phyloP scores from a whole-genome alignment of 805 yeast species.

The Alloascoidea africana region DNA sequence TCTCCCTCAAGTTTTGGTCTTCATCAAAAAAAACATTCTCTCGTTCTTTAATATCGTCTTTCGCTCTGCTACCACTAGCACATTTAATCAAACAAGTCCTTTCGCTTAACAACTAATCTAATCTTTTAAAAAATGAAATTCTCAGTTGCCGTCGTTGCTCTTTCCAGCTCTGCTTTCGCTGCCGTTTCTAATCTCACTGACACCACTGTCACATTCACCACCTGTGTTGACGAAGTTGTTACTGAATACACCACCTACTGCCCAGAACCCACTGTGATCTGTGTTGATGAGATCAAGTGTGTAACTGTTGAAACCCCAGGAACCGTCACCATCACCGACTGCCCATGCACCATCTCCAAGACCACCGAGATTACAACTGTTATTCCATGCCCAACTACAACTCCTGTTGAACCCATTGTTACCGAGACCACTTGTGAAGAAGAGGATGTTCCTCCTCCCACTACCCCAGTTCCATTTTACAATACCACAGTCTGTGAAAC shows the following conservation, averaged over 20 bases:
- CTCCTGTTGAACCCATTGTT: slow-evolving; percentile 4
- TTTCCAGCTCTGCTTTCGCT: not conserved
- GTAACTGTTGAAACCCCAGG: slow-evolving; percentile 50
- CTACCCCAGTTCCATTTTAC: not conserved
- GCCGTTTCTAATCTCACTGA: slow-evolving; percentile 1
- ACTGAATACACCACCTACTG: slow-evolving; percentile 59
- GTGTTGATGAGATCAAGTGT: slow-evolving; percentile 41
- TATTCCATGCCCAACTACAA: slow-evolving; percentile 2
- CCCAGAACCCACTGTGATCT: slow-evolving; percentile 41
- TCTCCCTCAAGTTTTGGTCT: too few species aligned
- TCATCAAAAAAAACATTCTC: too few species aligned
- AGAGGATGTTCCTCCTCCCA: not conserved
- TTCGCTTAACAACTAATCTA: not conserved
- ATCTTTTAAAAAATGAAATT: slow-evolving; percentile 1
- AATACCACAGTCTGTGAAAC: not conserved
- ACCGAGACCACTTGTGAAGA: too few species aligned
- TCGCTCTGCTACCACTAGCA: too few species aligned
- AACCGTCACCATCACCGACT: slow-evolving; percentile 55
- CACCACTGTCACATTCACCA: slow-evolving; percentile 2
- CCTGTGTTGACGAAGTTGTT: slow-evolving; percentile 21
- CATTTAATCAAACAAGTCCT: not conserved
- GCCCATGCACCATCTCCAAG: slow-evolving; percentile 42
- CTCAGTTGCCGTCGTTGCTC: slow-evolving; percentile 2
- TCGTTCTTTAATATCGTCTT: too few species aligned
- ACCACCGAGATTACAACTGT: slow-evolving; percentile 4